Evolutionary conservation across 2,329 filamentous ascomycete species (phyloP).

Genomic region (Pyrenochaeta sp.): DNA sequence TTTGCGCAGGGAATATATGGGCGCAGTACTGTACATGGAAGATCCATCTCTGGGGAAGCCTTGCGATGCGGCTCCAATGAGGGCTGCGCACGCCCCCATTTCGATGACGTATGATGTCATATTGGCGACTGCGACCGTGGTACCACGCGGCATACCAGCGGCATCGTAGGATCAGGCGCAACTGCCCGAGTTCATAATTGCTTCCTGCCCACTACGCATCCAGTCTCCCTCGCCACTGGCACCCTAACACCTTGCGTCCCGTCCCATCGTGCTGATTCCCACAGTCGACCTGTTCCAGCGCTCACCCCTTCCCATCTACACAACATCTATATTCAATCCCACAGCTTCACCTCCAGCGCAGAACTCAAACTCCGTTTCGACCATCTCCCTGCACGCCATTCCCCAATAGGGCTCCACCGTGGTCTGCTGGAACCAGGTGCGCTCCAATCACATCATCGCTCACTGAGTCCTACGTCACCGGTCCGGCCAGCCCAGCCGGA

Average conservation of each 20-base stretch:
- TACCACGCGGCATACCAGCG: constrained; percentile 12
- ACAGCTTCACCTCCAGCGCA: constrained; percentile 6
- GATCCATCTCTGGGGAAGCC: constrained; percentile 10
- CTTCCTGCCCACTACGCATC: constrained; percentile 18
- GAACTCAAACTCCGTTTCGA: constrained; percentile 12
- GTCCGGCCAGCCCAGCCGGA: constrained; percentile 26
- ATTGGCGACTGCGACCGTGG: constrained; percentile 5
- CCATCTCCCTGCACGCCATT: constrained; percentile 31
- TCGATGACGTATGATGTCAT: constrained; percentile 21
- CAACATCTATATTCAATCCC: constrained; percentile 18
- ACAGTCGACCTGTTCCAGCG: background rate
- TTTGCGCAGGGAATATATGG: constrained; percentile 4
- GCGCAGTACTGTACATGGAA: background rate
- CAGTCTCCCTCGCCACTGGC: constrained; percentile 10
- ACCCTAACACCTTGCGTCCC: background rate
- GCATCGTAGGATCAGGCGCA: constrained; percentile 18
- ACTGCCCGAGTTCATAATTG: constrained; percentile 14
- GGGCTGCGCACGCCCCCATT: constrained; percentile 9
- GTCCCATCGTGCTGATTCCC: background rate
- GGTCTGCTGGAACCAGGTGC: constrained; percentile 15
- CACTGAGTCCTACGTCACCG: constrained; percentile 44
- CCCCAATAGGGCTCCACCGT: constrained; percentile 29
- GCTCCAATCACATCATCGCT: constrained; percentile 43
- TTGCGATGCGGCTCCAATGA: constrained; percentile 21
- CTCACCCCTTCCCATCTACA: constrained; percentile 6